Conservation (phyloP, 495 filamentous ascomycete species). For the Articulospora tetracladia region DNA sequence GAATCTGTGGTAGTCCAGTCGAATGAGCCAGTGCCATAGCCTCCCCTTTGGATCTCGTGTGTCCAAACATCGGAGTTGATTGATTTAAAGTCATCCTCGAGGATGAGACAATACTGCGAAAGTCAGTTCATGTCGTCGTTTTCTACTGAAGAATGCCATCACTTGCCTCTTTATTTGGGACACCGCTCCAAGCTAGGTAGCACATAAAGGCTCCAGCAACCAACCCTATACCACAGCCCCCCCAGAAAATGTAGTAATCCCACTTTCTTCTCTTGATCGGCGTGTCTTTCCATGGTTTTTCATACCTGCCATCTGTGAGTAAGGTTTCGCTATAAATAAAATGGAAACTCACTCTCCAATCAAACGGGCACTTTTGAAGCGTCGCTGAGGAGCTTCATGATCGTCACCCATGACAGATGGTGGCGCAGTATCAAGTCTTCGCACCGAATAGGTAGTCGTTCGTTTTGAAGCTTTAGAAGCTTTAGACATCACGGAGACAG, state of each 20-base stretch:
- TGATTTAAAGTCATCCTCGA: slow-evolving; percentile 37
- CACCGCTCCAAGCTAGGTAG: background rate
- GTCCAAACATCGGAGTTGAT: slow-evolving; percentile 32
- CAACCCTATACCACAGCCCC: background rate
- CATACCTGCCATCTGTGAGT: background rate
- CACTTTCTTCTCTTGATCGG: slow-evolving; percentile 1
- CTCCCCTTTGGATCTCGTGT: slow-evolving; percentile 33
- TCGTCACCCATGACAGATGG: background rate
- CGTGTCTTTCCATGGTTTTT: background rate
- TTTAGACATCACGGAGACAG: background rate
- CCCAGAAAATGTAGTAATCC: slow-evolving; percentile 3
- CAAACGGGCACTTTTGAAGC: slow-evolving; percentile 1
- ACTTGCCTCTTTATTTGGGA: background rate
- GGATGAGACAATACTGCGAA: slow-evolving; percentile 31
- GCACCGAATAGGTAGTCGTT: background rate
- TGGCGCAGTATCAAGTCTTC: background rate
- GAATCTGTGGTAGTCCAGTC: slow-evolving; percentile 42
- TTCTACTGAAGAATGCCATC: no score
- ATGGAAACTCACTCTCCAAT: background rate
- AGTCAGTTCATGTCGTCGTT: background rate
- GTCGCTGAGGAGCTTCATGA: background rate
- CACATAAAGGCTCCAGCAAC: background rate
- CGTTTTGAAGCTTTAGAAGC: background rate
- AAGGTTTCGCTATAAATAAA: background rate
- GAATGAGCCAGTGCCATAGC: slow-evolving; percentile 36